Conservation (phyloP, 106 monocot genomes). For the Phalaenopsis aphrodite region DNA sequence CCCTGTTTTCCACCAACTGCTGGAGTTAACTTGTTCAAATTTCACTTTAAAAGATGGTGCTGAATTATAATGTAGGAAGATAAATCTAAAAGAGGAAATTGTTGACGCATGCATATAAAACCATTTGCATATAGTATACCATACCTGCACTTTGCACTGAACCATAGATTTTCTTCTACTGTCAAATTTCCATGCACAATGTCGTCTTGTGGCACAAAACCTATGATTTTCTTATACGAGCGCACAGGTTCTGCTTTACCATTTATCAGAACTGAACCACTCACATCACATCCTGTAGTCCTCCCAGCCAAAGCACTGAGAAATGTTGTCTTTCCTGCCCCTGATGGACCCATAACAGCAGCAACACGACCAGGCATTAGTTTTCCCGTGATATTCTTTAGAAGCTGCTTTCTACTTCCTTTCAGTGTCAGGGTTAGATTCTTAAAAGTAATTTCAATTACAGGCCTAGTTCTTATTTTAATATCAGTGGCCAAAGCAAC, state of each 20-base stretch:
- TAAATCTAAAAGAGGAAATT: background rate
- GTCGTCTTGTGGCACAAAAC: constrained; percentile 97
- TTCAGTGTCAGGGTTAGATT: constrained; percentile 61
- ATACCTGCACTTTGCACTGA: constrained; percentile 89
- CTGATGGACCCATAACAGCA: constrained; percentile 95
- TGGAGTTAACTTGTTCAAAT: background rate
- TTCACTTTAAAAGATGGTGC: background rate
- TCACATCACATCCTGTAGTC: constrained; percentile 61
- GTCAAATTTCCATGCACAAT: constrained; percentile 96
- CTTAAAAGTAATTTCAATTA: constrained; percentile 72
- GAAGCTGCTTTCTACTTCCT: constrained; percentile 46
- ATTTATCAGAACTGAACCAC: constrained; percentile 77
- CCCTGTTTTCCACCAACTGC: background rate
- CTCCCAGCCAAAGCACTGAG: constrained; percentile 77
- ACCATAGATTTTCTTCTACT: constrained; percentile 96
- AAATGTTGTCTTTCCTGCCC: constrained; percentile 92
- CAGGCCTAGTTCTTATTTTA: constrained; percentile 53
- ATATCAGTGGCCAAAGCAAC: constrained; percentile 58
- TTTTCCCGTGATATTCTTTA: constrained; percentile 74
- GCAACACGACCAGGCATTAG: constrained; percentile 72
- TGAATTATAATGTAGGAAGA: background rate
- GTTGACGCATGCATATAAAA: background rate
- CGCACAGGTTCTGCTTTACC: constrained; percentile 59
- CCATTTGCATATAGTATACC: background rate
- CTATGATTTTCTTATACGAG: constrained; percentile 88